A percentile compares a stretch with the other conserved stretches of the same genome.
Conservation (phyloP, 805 yeast genomes). For the Sugiyamaella lignohabitans region DNA sequence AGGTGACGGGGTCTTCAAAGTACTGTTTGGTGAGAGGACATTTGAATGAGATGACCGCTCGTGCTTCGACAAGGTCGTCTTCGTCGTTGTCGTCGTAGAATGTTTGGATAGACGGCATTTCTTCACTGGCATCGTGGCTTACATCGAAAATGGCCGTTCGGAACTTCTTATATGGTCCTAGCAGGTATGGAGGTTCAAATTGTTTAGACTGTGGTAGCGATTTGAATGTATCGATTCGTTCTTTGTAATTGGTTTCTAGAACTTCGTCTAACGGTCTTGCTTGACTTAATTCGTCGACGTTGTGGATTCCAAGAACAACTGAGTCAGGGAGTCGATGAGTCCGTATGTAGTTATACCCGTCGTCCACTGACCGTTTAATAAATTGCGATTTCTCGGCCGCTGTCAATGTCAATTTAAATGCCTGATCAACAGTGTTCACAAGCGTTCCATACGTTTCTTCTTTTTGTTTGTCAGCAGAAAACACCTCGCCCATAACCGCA, state of each 20-base stretch:
- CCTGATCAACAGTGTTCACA: background rate
- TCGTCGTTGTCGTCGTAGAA: slow-evolving; percentile 20
- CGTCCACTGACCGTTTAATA: background rate
- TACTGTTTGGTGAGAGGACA: slow-evolving; percentile 28
- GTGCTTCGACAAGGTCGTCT: slow-evolving; percentile 28
- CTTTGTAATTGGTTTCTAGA: background rate
- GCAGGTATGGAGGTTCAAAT: background rate
- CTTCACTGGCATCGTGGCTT: slow-evolving; percentile 16
- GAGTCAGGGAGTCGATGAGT: no score
- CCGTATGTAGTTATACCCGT: background rate
- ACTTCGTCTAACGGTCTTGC: background rate
- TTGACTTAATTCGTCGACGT: background rate
- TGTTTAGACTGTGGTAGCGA: background rate
- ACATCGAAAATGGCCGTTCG: slow-evolving; percentile 15
- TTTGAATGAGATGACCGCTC: slow-evolving; percentile 22
- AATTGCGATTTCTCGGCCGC: background rate
- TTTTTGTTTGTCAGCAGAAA: background rate
- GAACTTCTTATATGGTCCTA: slow-evolving; percentile 9
- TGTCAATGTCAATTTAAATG: background rate
- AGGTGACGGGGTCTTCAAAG: slow-evolving; percentile 28
- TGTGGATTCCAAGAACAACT: background rate
- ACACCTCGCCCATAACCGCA: background rate
- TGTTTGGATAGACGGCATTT: slow-evolving; percentile 17
- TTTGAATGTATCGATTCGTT: no score
- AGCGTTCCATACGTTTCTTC: background rate